Base-by-base conservation (phyloP, 129 eudicot species). In the Lactuca saligna region DNA sequence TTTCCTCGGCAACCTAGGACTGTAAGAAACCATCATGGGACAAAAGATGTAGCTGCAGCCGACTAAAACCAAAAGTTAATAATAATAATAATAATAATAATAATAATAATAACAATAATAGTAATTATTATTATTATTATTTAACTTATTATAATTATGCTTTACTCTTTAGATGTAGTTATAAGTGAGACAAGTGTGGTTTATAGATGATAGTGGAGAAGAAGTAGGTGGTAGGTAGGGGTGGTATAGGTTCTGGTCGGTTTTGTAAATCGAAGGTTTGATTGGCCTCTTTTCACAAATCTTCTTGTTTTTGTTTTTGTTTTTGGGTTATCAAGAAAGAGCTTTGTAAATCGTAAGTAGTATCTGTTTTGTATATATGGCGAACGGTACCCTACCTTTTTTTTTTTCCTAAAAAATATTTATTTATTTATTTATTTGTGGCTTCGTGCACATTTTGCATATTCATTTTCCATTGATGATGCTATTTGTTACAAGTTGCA, bases 1-100 rank as follows among this genome's bases (percentile, higher is more conserved):
- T 80, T 80, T 71, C 71, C 84, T 65, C 78, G 84, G 57, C 81
- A 70, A 51, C 81, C 65, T 13, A 72, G 81, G 78, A 57, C 81
- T 17, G 35, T 34, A 35, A 75, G 83, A 67, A 68, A 54, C n/a
- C 75, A 54, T 13, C 69, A 69, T 70, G 74, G 11, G 57, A 20
- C 60, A 17, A 66, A 63, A 68, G 66, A 54, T 32, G 64, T 54
- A 31, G 38, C 17, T 57, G 49, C 61, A 20, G 25, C 29, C 29
- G 29, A 25, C 29, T 25, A 25, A 25, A 25, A 62, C 12, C 63
- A 80, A 66, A 74, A 74, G 73, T 77, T 79, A 78, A 68, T 54
- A 68, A 9, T 16, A 7, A 31, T 17, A 35, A 59, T 31, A 60
- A 60, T 10, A 46, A 25, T n/a, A 53, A 53, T 35, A 17, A 37